A percentile compares a stretch with the other conserved stretches of the same genome.
These are phyloP conservation scores for Candida peoriensis DNA, from an alignment of 805 yeast genomes.

Conservation along the genomic window DNA sequence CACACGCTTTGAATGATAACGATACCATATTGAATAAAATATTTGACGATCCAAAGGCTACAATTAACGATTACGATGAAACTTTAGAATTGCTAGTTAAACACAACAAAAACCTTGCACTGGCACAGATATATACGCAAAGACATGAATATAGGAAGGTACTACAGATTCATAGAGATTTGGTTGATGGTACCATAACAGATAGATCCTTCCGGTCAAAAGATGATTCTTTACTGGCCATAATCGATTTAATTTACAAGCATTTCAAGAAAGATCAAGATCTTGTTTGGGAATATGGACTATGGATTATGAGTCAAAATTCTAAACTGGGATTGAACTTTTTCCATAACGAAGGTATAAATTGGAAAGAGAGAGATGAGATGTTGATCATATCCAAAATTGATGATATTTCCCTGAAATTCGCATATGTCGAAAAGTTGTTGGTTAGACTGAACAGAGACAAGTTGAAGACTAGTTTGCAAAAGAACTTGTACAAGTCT, in stretches of 20 bases:
- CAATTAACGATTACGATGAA: conserved; percentile 6
- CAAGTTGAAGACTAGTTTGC: conserved; percentile 3
- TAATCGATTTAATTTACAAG: conserved; percentile 4
- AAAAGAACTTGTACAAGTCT: conserved; percentile 6
- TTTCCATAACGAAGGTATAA: conserved; percentile 5
- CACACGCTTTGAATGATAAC: conserved; percentile 8
- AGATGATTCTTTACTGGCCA: background rate
- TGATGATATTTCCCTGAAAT: conserved; percentile 7
- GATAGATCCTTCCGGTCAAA: background rate
- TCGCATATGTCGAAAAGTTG: conserved; percentile 6
- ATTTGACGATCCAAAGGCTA: conserved; percentile 2
- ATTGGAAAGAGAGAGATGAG: conserved; percentile 1
- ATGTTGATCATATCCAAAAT: conserved; percentile 5
- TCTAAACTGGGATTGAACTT: conserved; percentile 6
- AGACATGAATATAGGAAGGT: conserved; percentile 4
- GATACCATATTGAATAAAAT: conserved; percentile 7
- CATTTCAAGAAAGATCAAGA: conserved; percentile 2
- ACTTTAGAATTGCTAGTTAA: conserved; percentile 3
- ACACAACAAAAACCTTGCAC: conserved; percentile 1
- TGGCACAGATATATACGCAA: background rate
- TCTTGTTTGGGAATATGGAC: conserved; percentile 4
- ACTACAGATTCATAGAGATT: conserved; percentile 1
- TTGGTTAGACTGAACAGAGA: conserved; percentile 6
- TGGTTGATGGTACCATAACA: conserved; percentile 3
- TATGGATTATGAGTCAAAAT: conserved; percentile 6